Evolutionary conservation across 345 rosid species (phyloP).

Genomic region (Ailanthus altissimus): DNA sequence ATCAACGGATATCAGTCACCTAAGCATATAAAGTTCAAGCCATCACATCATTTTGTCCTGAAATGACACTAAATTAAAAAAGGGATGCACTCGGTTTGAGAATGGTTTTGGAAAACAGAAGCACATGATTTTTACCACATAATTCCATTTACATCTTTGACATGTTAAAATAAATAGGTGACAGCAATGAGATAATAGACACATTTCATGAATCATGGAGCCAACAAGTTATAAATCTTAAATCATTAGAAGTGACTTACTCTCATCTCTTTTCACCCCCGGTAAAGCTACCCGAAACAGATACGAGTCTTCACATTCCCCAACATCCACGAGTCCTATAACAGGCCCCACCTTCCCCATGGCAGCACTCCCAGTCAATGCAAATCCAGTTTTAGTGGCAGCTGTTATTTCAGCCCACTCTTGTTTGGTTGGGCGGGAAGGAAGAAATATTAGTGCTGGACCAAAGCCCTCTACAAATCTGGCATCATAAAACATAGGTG

Average conservation of each 20-base stretch:
- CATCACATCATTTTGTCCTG: background rate
- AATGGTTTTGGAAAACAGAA: background rate
- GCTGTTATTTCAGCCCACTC: constrained; percentile 33
- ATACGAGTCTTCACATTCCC: constrained; percentile 59
- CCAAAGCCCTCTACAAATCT: constrained; percentile 11
- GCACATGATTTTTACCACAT: background rate
- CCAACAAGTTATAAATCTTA: background rate
- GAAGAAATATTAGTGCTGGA: constrained; percentile 28
- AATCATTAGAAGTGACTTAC: constrained; percentile 36
- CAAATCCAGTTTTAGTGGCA: constrained; percentile 34
- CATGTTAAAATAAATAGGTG: background rate
- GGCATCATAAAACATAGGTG: background rate
- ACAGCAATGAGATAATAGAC: background rate
- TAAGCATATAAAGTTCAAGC: background rate
- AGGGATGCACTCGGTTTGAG: background rate
- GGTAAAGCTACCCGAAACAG: constrained; percentile 65
- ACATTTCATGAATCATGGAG: constrained; percentile 2
- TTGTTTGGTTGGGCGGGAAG: constrained; percentile 32
- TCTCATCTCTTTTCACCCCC: constrained; percentile 60
- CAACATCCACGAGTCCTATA: constrained; percentile 58
- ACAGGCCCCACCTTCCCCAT: constrained; percentile 37
- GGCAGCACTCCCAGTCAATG: constrained; percentile 43
- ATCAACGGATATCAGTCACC: background rate
- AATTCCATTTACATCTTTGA: background rate
- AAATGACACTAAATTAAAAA: background rate